phyloP scores from a whole-genome alignment of 306 rosid species.

The Malus asiatica region DNA sequence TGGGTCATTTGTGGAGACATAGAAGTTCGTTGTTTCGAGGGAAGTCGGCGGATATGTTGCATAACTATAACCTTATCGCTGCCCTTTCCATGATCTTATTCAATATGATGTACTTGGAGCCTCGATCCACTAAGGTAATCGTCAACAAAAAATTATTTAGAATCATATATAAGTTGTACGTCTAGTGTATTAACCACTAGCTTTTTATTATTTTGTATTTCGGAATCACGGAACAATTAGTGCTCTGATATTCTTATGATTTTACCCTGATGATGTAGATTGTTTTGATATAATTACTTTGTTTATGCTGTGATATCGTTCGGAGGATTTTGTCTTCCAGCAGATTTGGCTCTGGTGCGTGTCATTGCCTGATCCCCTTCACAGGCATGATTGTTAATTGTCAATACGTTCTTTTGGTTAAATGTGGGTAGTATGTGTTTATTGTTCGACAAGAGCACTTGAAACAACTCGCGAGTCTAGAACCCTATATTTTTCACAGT shows the following conservation, averaged over 20 bases:
- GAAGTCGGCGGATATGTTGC: constrained; percentile 23
- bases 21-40: neutral
- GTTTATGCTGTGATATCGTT: no score
- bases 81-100: constrained; percentile 31
- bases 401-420: no score
- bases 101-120: constrained; percentile 71
- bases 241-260: no score
- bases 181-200: neutral
- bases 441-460: neutral
- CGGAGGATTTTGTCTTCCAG: neutral
- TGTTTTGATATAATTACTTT: no score
- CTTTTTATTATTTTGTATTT: no score
- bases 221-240: no score
- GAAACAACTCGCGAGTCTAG: neutral
- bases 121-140: constrained; percentile 65
- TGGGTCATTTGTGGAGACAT: constrained; percentile 39
- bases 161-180: neutral
- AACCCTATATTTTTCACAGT: neutral
- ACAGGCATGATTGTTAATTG: neutral
- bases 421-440: neutral
- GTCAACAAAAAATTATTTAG: neutral
- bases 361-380: neutral
- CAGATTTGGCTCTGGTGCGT: no score
- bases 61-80: constrained; percentile 33
- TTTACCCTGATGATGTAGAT: no score